Percentiles rank a stretch among this genome's conserved stretches.
Evolutionary conservation across 192 early-diverging fungal species (phyloP).

Genomic region (Coemansia pectinata): DNA sequence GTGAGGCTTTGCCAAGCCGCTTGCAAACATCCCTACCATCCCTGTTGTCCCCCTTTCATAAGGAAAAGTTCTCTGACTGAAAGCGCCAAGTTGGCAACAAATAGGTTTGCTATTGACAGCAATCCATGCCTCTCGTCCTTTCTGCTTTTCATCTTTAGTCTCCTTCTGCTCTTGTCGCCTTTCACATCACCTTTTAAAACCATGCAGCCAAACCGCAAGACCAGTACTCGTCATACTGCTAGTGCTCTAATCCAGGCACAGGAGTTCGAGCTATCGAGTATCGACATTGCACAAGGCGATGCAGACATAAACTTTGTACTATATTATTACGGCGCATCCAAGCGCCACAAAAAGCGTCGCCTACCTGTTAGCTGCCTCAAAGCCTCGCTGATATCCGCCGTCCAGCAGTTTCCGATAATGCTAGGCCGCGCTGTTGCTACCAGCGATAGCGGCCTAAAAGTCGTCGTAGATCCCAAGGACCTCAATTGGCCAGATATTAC

Average conservation of each 20-base stretch:
- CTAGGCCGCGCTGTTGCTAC: conserved; percentile 11
- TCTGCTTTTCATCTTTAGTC: neutral
- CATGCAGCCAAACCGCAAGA: neutral
- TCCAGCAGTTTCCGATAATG: conserved; percentile 25
- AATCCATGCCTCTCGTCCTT: neutral
- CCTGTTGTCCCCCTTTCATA: neutral
- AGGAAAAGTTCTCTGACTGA: neutral
- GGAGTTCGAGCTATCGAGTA: conserved; percentile 25
- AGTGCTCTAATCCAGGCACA: conserved; percentile 4
- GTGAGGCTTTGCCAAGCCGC: neutral
- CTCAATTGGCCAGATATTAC: conserved; percentile 41
- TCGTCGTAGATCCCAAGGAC: conserved; percentile 21
- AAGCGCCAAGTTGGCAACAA: neutral
- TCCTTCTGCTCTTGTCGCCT: neutral
- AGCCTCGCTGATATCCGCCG: conserved; percentile 13
- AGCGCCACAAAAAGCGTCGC: conserved; percentile 1
- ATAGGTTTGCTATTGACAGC: neutral
- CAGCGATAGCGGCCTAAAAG: neutral
- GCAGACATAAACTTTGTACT: conserved; percentile 43
- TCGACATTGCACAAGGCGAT: conserved; percentile 37
- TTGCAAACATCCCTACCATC: neutral
- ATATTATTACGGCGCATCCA: conserved; percentile 15
- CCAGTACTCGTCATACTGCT: neutral
- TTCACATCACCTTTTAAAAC: neutral
- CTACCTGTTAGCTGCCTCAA: conserved; percentile 5